A percentile compares a stretch with the other conserved stretches of the same genome.
Evolutionary conservation across 2,329 filamentous ascomycete genomes (phyloP).

Genomic region (Cercospora sp.): DNA sequence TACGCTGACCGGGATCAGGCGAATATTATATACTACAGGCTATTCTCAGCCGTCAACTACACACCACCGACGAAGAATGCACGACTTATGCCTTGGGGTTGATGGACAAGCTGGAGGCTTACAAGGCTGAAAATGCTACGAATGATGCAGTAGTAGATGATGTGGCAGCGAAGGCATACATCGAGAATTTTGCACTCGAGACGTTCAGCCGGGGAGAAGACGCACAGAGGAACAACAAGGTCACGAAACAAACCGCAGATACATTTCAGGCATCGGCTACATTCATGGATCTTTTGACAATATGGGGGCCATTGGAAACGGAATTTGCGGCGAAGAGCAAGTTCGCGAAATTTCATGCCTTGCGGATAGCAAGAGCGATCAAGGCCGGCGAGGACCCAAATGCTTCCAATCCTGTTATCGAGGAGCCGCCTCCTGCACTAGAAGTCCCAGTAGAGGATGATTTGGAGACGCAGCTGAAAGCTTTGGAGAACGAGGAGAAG

Average conservation of each 20-base stretch:
- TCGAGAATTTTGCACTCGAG: constrained; percentile 90
- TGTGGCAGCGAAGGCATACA: constrained; percentile 80
- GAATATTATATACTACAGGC: constrained; percentile 93
- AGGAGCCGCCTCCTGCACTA: constrained; percentile 37
- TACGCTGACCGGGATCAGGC: constrained; percentile 51
- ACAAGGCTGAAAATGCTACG: constrained; percentile 68
- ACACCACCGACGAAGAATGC: constrained; percentile 74
- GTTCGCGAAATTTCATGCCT: constrained; percentile 93
- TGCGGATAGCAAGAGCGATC: constrained; percentile 85
- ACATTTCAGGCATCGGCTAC: constrained; percentile 91
- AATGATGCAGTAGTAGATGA: constrained; percentile 88
- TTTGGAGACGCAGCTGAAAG: constrained; percentile 33
- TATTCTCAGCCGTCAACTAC: constrained; percentile 77
- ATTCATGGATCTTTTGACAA: constrained; percentile 82
- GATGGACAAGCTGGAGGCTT: constrained; percentile 89
- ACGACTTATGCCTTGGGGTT: constrained; percentile 76
- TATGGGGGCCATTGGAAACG: constrained; percentile 75
- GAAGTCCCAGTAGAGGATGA: constrained; percentile 26
- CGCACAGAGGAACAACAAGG: constrained; percentile 69
- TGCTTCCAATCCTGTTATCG: constrained; percentile 75
- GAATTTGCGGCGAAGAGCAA: constrained; percentile 86
- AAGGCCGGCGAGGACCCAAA: constrained; percentile 92
- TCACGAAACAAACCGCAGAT: constrained; percentile 77
- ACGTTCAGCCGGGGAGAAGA: constrained; percentile 83
- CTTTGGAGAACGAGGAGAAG: constrained; percentile 30